Percentiles rank a stretch among this genome's conserved stretches.
Conservation (phyloP, 257 asterid genomes). For the Paulownia fortunei region DNA sequence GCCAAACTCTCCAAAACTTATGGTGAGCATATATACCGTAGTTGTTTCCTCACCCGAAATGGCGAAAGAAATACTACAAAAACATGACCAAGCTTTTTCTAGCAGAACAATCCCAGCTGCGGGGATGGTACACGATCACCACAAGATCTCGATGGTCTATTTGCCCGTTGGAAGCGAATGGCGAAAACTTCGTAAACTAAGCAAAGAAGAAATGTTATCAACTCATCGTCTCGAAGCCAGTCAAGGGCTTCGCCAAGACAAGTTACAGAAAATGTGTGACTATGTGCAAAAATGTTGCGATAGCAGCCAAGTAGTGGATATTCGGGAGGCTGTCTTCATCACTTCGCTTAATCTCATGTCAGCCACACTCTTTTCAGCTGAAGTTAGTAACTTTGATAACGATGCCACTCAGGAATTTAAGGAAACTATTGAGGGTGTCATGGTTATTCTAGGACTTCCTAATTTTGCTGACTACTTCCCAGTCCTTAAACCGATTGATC, state of each 20-base stretch:
- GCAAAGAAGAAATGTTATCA: no score
- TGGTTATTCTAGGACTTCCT: constrained; percentile 32
- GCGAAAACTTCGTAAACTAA: no score
- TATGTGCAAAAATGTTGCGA: constrained; percentile 16
- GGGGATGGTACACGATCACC: constrained; percentile 29
- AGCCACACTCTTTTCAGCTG: constrained; percentile 43
- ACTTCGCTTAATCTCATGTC: constrained; percentile 46
- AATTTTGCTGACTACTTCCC: no score
- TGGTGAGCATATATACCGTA: no score
- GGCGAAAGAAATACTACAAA: constrained; percentile 39
- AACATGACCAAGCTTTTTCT: constrained; percentile 37
- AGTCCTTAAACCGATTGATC: no score
- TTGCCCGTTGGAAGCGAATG: constrained; percentile 32
- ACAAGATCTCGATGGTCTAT: constrained; percentile 31
- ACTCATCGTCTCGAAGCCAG: no score
- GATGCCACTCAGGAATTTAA: constrained; percentile 37
- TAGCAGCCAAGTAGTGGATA: constrained; percentile 15
- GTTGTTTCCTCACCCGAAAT: constrained; percentile 40
- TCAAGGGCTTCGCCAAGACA: no score
- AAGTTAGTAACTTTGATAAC: constrained; percentile 30
- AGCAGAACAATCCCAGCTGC: constrained; percentile 30
- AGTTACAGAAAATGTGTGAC: no score
- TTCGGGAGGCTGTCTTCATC: constrained; percentile 34
- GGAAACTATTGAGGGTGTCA: constrained; percentile 30
- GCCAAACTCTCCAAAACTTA: constrained; percentile 34